Percentiles rank a stretch among this genome's conserved stretches.
These are phyloP conservation scores for Salix brachista DNA, from an alignment of 345 rosid species.

Conservation along the genomic window DNA sequence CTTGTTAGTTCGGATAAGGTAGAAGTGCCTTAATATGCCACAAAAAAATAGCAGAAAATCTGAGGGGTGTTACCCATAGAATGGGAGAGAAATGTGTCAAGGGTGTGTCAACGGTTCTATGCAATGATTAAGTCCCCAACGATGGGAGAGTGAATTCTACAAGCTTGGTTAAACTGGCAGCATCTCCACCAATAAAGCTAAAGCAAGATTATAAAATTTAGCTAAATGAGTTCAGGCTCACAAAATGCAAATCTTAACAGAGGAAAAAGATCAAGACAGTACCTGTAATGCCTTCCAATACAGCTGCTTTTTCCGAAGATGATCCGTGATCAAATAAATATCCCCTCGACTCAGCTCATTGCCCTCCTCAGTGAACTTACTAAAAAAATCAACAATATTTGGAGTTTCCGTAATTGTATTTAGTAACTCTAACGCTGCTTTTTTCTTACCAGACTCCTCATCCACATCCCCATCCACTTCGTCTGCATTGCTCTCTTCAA, in stretches of 20 bases:
- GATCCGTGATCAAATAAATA: neutral
- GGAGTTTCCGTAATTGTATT: neutral
- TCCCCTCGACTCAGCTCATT: neutral
- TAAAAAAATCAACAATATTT: neutral
- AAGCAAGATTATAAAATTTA: too few species aligned
- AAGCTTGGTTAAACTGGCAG: too few species aligned
- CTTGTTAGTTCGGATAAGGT: too few species aligned
- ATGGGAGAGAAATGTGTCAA: too few species aligned
- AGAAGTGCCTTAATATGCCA: too few species aligned
- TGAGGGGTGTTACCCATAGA: too few species aligned
- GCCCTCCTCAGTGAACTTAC: slow-evolving; percentile 5
- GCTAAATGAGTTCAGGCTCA: too few species aligned
- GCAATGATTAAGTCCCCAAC: too few species aligned
- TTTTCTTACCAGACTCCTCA: neutral
- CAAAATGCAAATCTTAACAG: neutral
- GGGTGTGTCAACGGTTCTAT: too few species aligned
- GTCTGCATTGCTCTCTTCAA: neutral
- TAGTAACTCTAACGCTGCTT: neutral
- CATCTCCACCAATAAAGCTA: too few species aligned
- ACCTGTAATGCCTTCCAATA: slow-evolving; percentile 10
- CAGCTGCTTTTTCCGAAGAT: slow-evolving; percentile 1
- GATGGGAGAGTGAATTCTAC: too few species aligned
- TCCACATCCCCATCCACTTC: neutral
- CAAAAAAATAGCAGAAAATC: too few species aligned
- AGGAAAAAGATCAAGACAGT: neutral